Base-by-base conservation (phyloP, 2,329 filamentous ascomycete species). In the Diplodia mutila region DNA sequence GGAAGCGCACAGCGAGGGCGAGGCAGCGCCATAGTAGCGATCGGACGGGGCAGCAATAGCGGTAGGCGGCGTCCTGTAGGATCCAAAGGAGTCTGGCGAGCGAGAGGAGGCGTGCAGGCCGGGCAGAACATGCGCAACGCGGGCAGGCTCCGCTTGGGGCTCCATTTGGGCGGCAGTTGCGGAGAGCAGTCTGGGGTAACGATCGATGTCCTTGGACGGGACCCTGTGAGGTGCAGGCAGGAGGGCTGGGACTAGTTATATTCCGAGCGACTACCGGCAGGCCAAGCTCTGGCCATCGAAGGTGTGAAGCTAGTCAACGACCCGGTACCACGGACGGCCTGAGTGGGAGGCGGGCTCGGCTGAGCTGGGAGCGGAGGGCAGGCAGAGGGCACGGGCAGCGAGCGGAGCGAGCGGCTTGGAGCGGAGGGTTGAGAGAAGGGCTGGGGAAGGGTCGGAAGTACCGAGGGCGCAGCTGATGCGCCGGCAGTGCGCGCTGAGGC, bases 1-100 rank as follows among this genome's bases (percentile, higher is more conserved):
- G 34, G 59, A 52, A 69, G 71, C 69, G 70, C 70, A 66, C 69
- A 66, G 73, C 68, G 73, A 71, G 57, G 72, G 71, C 7, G 54
- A 61, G 25, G 74, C 71, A 70, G 69, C 69, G 72, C 66, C 72
- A 70, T 72, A 71, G 32, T 37, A 52, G 55, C 46, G 54, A 23
- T 67, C 65, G 42, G 64, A 34, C n/a, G 52, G 48, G 39, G 59
- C 59, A 51, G 25, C 39, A 49, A 39, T 18, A n/a, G 34, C 34
- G 23, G 42, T 39, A 23, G 32, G 34, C 34, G 48, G 61, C 18
- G 65, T 59, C 37, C 53, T 34, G 65, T 53, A 54, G 54, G 54
- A 55, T 14, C 42, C 54, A 46, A 37, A 67, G 23, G 65, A 52
- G 21, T 67, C 65, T 9, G 65, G 42, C 39, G 54, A 67, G 54